These are phyloP conservation scores for Closterium sp. DNA, from an alignment of 139 green algal species.

Conservation along the genomic window DNA sequence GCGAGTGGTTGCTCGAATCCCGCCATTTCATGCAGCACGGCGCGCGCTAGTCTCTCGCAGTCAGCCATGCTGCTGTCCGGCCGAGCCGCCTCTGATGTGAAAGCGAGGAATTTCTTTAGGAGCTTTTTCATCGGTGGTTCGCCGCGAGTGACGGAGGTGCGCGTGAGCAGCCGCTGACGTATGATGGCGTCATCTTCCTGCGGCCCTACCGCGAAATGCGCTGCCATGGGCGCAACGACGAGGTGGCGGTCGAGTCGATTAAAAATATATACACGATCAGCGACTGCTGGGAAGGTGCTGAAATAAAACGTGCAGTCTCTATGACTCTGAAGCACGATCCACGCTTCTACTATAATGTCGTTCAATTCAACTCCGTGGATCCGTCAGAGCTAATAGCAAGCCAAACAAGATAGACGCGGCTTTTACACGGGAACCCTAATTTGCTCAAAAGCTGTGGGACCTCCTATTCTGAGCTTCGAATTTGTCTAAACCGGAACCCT, in stretches of 20 bases:
- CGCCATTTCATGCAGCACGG: conserved; percentile 48
- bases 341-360: not conserved
- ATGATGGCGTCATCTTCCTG: conserved; percentile 63
- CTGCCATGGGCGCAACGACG: conserved; percentile 3
- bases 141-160: conserved; percentile 49
- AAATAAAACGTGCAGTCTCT: not conserved
- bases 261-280: not conserved
- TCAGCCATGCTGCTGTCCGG: not conserved
- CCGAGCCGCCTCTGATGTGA: not conserved
- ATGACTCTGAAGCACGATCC: not conserved
- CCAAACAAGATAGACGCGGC: not conserved
- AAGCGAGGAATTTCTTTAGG: conserved; percentile 50
- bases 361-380: not conserved
- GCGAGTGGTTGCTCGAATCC: conserved; percentile 48
- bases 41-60: conserved; percentile 18
- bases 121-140: conserved; percentile 62
- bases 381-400: not conserved
- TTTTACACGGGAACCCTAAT: not conserved
- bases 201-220: conserved; percentile 23
- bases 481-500: not conserved
- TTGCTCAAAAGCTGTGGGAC: not conserved
- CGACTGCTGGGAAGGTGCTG: not conserved
- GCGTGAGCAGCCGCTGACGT: conserved; percentile 56
- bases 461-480: not conserved
- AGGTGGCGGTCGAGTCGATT: not conserved